phyloP scores from a whole-genome alignment of 805 yeast species.

The Teunomyces tritomae region DNA sequence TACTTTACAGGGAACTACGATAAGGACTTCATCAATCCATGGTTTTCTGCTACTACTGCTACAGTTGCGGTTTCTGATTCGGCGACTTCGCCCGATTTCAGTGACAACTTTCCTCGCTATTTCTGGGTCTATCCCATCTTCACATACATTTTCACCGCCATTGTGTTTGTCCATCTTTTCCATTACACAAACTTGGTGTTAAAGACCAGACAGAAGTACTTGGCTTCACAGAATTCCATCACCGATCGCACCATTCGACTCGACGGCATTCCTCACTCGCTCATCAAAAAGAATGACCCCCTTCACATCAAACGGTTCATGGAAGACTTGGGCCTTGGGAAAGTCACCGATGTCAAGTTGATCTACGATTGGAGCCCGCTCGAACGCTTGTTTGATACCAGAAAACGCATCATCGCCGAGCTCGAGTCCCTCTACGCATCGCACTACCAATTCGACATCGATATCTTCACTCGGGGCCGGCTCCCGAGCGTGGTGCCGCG shows the following conservation, averaged over 20 bases:
- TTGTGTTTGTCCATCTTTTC: slow-evolving; percentile 45
- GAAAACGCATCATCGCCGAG: slow-evolving; percentile 28
- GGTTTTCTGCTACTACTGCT: too few relatives aligned
- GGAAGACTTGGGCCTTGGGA: slow-evolving; percentile 55
- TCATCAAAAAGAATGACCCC: slow-evolving; percentile 39
- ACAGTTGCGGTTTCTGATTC: neutral
- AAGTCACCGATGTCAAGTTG: slow-evolving; percentile 48
- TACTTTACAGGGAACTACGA: slow-evolving; percentile 44
- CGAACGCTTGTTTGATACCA: slow-evolving; percentile 32
- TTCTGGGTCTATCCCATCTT: slow-evolving; percentile 54
- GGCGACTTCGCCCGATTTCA: slow-evolving; percentile 23
- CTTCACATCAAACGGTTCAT: slow-evolving; percentile 45
- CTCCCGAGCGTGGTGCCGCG: slow-evolving; percentile 32
- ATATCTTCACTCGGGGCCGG: slow-evolving; percentile 32
- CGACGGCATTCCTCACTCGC: slow-evolving; percentile 50
- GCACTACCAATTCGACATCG: slow-evolving; percentile 42
- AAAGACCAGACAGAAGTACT: slow-evolving; percentile 52
- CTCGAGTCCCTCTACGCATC: slow-evolving; percentile 44
- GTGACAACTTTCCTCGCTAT: slow-evolving; percentile 40
- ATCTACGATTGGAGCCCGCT: slow-evolving; percentile 47
- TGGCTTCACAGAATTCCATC: slow-evolving; percentile 58
- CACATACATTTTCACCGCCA: slow-evolving; percentile 52
- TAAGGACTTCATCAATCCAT: slow-evolving; percentile 29
- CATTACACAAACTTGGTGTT: slow-evolving; percentile 49
- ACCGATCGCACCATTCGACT: slow-evolving; percentile 58